Conservation (phyloP, 2,329 filamentous ascomycete species). For the Alternaria burnsii region DNA sequence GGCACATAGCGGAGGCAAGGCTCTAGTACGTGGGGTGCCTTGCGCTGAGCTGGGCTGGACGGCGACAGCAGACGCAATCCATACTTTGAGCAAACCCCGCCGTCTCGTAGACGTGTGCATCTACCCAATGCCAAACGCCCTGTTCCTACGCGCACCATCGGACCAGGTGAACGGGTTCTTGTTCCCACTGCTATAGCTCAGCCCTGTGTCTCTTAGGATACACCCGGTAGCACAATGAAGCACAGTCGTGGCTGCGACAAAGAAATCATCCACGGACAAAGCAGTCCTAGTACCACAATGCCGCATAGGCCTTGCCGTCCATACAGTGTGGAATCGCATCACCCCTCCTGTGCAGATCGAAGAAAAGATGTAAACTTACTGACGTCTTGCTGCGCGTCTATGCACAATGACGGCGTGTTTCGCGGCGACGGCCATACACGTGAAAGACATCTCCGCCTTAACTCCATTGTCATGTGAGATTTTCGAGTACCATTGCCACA, state of each 20-base stretch:
- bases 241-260: constrained; percentile 7
- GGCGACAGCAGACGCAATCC: not conserved
- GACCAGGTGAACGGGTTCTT: constrained; percentile 27
- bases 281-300: constrained; percentile 6
- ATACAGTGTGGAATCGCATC: constrained; percentile 5
- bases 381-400: constrained; percentile 26
- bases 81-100: constrained; percentile 21
- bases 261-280: constrained; percentile 14
- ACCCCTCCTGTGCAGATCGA: constrained; percentile 1
- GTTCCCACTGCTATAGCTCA: constrained; percentile 22
- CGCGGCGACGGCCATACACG: constrained; percentile 22
- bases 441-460: constrained; percentile 34
- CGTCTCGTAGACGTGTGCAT: constrained; percentile 15
- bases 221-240: constrained; percentile 17
- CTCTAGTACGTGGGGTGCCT: constrained; percentile 4
- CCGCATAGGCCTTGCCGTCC: not conserved
- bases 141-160: constrained; percentile 9
- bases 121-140: constrained; percentile 14
- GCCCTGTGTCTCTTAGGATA: constrained; percentile 5
- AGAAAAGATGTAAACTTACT: constrained; percentile 18
- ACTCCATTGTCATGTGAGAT: constrained; percentile 32
- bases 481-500: constrained; percentile 23
- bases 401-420: constrained; percentile 43
- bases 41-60: not conserved
- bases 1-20: not conserved